Evolutionary conservation across 345 rosid genomes (phyloP).

Genomic region (Cardiospermum halicacabum): DNA sequence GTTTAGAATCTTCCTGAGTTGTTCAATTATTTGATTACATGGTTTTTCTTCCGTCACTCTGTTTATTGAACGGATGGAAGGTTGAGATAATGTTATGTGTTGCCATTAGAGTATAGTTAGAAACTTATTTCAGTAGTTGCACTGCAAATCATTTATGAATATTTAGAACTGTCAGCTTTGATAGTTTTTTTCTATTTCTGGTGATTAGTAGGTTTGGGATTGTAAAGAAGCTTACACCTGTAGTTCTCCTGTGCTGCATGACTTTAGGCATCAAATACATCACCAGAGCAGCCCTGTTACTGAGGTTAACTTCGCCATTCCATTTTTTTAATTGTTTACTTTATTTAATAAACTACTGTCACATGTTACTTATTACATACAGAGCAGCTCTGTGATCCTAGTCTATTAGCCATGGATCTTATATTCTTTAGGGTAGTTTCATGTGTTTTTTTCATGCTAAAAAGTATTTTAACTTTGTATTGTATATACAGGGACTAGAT

Average conservation of each 20-base stretch:
- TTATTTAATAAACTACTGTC: not conserved
- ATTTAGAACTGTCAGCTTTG: slow-evolving; percentile 41
- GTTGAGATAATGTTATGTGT: no score
- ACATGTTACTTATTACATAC: not conserved
- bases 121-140: not conserved
- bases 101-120: not conserved
- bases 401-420: not conserved
- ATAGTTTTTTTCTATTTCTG: slow-evolving; percentile 24
- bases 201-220: slow-evolving; percentile 65
- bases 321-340: not conserved
- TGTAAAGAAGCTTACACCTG: slow-evolving; percentile 44
- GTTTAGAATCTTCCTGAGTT: no score
- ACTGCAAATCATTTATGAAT: slow-evolving; percentile 19
- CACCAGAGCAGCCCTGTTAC: slow-evolving; percentile 63
- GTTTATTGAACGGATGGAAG: no score
- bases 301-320: slow-evolving; percentile 41
- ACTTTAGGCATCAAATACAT: slow-evolving; percentile 46
- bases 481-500: not conserved
- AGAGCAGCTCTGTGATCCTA: not conserved
- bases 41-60: no score
- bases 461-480: not conserved
- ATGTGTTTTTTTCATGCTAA: no score
- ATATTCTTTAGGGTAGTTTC: not conserved
- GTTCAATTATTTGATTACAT: no score
- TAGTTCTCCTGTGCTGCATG: slow-evolving; percentile 37